Conservation (phyloP, 257 asterid species). For the Fraxinus cuspidata region DNA sequence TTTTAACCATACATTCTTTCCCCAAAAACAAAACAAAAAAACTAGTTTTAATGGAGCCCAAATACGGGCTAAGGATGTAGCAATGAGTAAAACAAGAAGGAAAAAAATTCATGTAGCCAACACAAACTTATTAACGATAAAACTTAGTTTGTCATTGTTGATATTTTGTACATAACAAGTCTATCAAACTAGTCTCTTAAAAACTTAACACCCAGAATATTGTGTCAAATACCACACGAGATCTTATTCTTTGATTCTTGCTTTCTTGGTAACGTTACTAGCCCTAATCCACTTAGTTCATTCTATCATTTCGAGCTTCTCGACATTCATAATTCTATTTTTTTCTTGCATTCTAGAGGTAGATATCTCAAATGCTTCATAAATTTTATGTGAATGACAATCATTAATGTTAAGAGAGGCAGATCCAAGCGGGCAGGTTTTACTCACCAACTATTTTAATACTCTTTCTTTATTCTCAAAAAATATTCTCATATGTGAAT, state of each 20-base stretch:
- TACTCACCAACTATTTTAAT: background rate
- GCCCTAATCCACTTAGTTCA: background rate
- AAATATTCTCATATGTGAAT: background rate
- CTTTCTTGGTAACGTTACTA: background rate
- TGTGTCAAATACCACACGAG: background rate
- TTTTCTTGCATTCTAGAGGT: background rate
- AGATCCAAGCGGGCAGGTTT: background rate
- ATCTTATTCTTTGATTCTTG: background rate
- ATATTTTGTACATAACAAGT: background rate
- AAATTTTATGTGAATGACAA: background rate
- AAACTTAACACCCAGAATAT: background rate
- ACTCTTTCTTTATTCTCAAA: background rate
- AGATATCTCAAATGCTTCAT: background rate
- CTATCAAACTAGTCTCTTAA: background rate
- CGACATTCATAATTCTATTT: background rate
- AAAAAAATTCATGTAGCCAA: background rate
- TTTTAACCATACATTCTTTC: too few relatives aligned
- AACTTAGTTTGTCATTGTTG: slow-evolving; percentile 34
- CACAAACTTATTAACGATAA: background rate
- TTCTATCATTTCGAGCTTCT: background rate
- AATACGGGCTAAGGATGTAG: background rate
- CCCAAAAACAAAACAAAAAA: too few relatives aligned
- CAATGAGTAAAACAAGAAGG: background rate
- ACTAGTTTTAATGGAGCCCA: too few relatives aligned
- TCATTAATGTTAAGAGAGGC: background rate